phyloP scores from a whole-genome alignment of 768 basidiomycete genomes.

The Rickenella mellea region DNA sequence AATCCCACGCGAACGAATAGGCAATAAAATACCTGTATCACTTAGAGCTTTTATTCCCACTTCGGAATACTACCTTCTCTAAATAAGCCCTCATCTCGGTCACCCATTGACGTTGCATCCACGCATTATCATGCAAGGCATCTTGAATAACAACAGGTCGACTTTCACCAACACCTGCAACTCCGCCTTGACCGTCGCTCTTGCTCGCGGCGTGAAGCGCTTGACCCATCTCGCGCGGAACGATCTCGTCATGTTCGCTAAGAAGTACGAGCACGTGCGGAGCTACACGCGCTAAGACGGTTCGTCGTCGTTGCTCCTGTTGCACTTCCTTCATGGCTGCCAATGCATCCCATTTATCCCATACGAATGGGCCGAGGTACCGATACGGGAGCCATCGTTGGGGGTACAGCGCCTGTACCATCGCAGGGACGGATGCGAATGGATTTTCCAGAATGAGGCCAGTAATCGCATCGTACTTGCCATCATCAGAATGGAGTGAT shows the following conservation, averaged over 20 bases:
- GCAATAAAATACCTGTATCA: too few species aligned
- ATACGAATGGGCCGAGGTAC: slow-evolving; percentile 31
- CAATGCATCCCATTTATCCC: slow-evolving; percentile 39
- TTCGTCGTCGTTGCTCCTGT: not conserved
- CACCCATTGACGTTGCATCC: slow-evolving; percentile 19
- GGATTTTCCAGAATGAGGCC: slow-evolving; percentile 43
- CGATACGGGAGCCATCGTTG: slow-evolving; percentile 40
- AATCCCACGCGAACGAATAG: too few species aligned
- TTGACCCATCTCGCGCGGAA: slow-evolving; percentile 28
- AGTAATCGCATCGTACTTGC: slow-evolving; percentile 12
- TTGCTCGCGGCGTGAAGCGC: slow-evolving; percentile 15
- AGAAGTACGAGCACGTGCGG: slow-evolving; percentile 23
- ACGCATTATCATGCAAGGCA: slow-evolving; percentile 31
- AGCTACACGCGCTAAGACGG: slow-evolving; percentile 11
- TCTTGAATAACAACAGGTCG: slow-evolving; percentile 19
- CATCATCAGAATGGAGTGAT: slow-evolving; percentile 5
- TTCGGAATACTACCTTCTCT: too few species aligned
- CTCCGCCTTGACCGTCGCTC: not conserved
- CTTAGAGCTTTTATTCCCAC: too few species aligned
- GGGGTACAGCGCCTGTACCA: slow-evolving; percentile 39
- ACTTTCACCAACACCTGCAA: not conserved
- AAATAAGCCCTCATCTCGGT: slow-evolving; percentile 18
- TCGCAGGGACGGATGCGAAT: slow-evolving; percentile 34
- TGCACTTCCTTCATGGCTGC: slow-evolving; percentile 12
- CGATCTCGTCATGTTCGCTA: slow-evolving; percentile 38